A percentile compares a stretch with the other conserved stretches of the same genome.
phyloP scores from a whole-genome alignment of 2,329 filamentous ascomycete species.

The Teratosphaeriaceae sp. region DNA sequence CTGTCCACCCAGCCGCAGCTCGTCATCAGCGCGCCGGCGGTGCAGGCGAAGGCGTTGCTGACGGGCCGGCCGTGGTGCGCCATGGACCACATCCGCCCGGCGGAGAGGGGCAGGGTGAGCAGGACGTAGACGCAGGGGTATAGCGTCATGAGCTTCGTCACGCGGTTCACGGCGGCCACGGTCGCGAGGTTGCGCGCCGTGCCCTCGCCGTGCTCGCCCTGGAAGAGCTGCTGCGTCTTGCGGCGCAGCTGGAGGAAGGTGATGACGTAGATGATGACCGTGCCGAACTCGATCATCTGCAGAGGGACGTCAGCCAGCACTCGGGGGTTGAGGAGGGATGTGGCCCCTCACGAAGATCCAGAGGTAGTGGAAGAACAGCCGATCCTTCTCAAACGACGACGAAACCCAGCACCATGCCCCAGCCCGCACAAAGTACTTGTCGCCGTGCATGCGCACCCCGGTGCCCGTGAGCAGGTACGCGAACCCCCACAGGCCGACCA shows the following conservation, averaged over 20 bases:
- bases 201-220: constrained; percentile 5
- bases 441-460: constrained; percentile 39
- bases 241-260: constrained; percentile 26
- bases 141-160: constrained; percentile 54
- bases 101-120: constrained; percentile 61
- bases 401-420: constrained; percentile 65
- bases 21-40: constrained; percentile 50
- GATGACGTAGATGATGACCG: constrained; percentile 43
- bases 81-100: constrained; percentile 59
- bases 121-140: constrained; percentile 64
- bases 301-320: constrained; percentile 1
- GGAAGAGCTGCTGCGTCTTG: constrained; percentile 20
- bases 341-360: constrained; percentile 55
- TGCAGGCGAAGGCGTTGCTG: constrained; percentile 40
- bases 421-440: constrained; percentile 50
- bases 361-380: constrained; percentile 57
- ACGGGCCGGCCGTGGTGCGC: constrained; percentile 35
- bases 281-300: constrained; percentile 43
- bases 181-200: constrained; percentile 19
- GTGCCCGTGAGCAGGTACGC: constrained; percentile 52
- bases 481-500: constrained; percentile 52
- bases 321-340: neutral
- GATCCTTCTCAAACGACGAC: constrained; percentile 45
- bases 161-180: constrained; percentile 28
- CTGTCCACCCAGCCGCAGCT: constrained; percentile 55